phyloP scores from a whole-genome alignment of 371 early-diverging fungal genomes.

The Pancytospora philotis region DNA sequence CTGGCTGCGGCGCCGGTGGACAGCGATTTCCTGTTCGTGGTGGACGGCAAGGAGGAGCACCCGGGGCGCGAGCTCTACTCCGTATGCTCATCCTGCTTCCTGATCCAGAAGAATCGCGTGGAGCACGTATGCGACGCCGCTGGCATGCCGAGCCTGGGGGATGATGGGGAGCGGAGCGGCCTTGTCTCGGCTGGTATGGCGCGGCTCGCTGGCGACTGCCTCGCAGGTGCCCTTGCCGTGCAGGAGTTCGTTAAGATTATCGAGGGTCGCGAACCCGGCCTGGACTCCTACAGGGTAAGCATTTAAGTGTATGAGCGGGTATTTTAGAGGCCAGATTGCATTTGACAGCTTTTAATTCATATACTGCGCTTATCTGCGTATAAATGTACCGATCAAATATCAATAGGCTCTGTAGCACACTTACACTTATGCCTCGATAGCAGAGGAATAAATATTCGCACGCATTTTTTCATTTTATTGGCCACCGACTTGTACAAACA shows the following conservation, averaged over 20 bases:
- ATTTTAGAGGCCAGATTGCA: too few relatives aligned
- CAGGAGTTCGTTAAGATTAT: constrained; percentile 25
- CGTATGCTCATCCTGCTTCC: constrained; percentile 20
- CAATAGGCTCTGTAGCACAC: too few relatives aligned
- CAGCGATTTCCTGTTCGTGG: constrained; percentile 18
- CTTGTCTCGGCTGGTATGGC: too few relatives aligned
- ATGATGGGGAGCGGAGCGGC: too few relatives aligned
- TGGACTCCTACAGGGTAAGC: constrained; percentile 4
- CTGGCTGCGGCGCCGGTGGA: not conserved
- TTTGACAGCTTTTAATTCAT: too few relatives aligned
- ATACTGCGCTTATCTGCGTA: too few relatives aligned
- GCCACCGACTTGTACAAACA: too few relatives aligned
- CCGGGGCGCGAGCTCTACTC: constrained; percentile 10
- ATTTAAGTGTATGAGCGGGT: too few relatives aligned
- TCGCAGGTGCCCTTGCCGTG: constrained; percentile 23
- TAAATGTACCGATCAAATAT: too few relatives aligned
- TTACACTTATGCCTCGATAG: too few relatives aligned
- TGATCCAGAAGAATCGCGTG: constrained; percentile 1
- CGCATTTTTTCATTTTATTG: too few relatives aligned
- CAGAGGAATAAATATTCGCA: too few relatives aligned
- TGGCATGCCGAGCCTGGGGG: not conserved
- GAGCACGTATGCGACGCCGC: not conserved
- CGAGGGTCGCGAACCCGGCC: not conserved
- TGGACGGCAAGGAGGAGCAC: constrained; percentile 5
- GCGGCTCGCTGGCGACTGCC: constrained; percentile 1